These are phyloP conservation scores for Ceratocystis huliohia DNA, from an alignment of 2,329 filamentous ascomycete genomes.

Conservation along the genomic window DNA sequence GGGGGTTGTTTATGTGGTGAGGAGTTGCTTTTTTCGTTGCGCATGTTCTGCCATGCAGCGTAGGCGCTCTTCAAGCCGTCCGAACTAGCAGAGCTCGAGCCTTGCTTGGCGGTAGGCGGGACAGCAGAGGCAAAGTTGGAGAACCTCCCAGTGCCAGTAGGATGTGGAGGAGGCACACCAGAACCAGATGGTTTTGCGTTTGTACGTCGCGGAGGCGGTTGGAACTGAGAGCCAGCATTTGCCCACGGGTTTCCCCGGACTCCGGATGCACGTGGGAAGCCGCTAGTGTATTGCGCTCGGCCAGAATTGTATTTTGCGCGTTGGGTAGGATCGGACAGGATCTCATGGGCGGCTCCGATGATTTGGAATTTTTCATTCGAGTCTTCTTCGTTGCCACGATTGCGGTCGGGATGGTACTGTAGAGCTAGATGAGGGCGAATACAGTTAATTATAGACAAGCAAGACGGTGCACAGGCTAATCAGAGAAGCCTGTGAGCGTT, in stretches of 20 bases:
- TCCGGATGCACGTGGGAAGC: conserved; percentile 40
- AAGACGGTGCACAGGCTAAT: background rate
- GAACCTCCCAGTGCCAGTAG: conserved; percentile 23
- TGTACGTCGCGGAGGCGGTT: conserved; percentile 37
- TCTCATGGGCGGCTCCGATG: conserved; percentile 75
- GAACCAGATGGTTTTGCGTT: conserved; percentile 21
- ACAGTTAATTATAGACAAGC: background rate
- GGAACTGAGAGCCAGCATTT: conserved; percentile 37
- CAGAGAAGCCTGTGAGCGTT: background rate
- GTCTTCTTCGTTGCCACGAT: conserved; percentile 68
- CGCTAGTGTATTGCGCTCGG: conserved; percentile 22
- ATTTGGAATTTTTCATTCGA: conserved; percentile 72
- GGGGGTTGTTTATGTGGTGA: conserved; percentile 16
- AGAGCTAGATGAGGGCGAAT: conserved; percentile 44
- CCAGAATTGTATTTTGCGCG: conserved; percentile 43
- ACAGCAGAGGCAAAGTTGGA: conserved; percentile 31
- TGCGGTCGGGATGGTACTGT: conserved; percentile 79
- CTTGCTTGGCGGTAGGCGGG: conserved; percentile 34
- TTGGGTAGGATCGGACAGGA: conserved; percentile 42
- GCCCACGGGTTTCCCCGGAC: conserved; percentile 47
- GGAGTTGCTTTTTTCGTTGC: conserved; percentile 20
- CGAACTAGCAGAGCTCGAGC: conserved; percentile 26
- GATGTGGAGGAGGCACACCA: background rate
- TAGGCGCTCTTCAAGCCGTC: conserved; percentile 33
- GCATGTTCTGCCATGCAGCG: conserved; percentile 35